phyloP scores from a whole-genome alignment of 768 basidiomycete genomes.

The Leccinellum rugosiceps region DNA sequence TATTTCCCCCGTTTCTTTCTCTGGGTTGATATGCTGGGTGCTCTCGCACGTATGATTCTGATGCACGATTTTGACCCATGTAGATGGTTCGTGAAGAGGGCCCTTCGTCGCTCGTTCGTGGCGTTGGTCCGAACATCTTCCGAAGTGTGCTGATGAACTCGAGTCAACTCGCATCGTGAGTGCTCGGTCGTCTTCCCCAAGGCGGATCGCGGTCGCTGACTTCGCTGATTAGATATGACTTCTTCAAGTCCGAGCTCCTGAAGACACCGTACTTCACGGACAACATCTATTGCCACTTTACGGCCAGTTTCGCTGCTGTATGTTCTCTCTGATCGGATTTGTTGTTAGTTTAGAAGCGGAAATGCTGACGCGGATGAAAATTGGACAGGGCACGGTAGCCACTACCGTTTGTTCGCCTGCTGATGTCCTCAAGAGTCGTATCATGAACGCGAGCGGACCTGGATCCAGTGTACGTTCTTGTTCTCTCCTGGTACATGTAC shows the following conservation, averaged over 20 bases:
- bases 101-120: conserved; percentile 66
- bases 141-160: conserved; percentile 89
- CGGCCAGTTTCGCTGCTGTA: conserved; percentile 84
- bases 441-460: conserved; percentile 86
- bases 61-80: background rate
- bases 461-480: conserved; percentile 61
- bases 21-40: background rate
- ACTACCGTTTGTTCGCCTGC: conserved; percentile 89
- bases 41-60: background rate
- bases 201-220: background rate
- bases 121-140: conserved; percentile 82
- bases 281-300: conserved; percentile 80
- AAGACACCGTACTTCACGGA: conserved; percentile 72
- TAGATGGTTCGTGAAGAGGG: conserved; percentile 92
- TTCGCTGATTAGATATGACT: conserved; percentile 56
- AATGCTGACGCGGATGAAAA: background rate
- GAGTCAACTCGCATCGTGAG: conserved; percentile 86
- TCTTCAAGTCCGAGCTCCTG: conserved; percentile 82
- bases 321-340: conserved; percentile 18
- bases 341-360: background rate
- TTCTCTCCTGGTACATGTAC: background rate
- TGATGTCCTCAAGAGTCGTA: conserved; percentile 84
- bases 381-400: conserved; percentile 72
- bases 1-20: background rate
- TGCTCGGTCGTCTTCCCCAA: conserved; percentile 3